A percentile compares a stretch with the other conserved stretches of the same genome.
Evolutionary conservation across 2,329 filamentous ascomycete genomes (phyloP).

Genomic region (Diaporthe citri): DNA sequence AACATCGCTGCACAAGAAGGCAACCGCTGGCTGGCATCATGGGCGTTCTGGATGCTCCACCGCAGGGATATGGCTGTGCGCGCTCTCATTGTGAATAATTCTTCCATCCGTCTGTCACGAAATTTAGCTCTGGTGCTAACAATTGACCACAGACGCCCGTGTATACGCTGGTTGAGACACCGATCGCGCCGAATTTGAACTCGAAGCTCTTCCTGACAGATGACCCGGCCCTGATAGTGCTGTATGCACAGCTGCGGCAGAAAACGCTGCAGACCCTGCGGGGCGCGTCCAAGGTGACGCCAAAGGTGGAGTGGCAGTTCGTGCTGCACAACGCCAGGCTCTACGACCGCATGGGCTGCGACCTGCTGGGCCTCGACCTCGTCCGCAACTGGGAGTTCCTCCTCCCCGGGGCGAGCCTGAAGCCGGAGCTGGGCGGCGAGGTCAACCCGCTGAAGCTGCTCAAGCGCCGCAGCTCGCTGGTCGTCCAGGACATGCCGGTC

Average conservation of each 20-base stretch:
- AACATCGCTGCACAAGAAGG: conserved; percentile 82
- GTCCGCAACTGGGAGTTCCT: conserved; percentile 88
- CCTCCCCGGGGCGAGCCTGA: conserved; percentile 53
- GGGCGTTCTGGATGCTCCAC: conserved; percentile 94
- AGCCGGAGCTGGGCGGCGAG: conserved; percentile 58
- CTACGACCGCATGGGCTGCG: conserved; percentile 94
- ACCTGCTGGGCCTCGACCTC: conserved; percentile 87
- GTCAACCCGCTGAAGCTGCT: conserved; percentile 77
- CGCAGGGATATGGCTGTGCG: conserved; percentile 87
- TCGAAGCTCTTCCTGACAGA: conserved; percentile 88
- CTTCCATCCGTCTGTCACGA: no score
- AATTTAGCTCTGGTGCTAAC: conserved; percentile 6
- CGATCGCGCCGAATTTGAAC: conserved; percentile 76
- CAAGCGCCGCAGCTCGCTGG: conserved; percentile 79
- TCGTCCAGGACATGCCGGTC: conserved; percentile 79
- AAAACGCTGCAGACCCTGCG: conserved; percentile 85
- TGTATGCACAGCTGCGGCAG: conserved; percentile 88
- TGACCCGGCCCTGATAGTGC: conserved; percentile 87
- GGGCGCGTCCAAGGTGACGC: conserved; percentile 85
- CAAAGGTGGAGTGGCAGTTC: conserved; percentile 88
- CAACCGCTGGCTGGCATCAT: conserved; percentile 93
- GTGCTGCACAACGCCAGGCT: conserved; percentile 86
- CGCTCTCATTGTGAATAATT: conserved; percentile 82
- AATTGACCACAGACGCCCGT: conserved; percentile 76
- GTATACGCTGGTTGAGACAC: conserved; percentile 77